Base-by-base conservation (phyloP, 352 stramenopile species). In the Phytophthora citrophthora region DNA sequence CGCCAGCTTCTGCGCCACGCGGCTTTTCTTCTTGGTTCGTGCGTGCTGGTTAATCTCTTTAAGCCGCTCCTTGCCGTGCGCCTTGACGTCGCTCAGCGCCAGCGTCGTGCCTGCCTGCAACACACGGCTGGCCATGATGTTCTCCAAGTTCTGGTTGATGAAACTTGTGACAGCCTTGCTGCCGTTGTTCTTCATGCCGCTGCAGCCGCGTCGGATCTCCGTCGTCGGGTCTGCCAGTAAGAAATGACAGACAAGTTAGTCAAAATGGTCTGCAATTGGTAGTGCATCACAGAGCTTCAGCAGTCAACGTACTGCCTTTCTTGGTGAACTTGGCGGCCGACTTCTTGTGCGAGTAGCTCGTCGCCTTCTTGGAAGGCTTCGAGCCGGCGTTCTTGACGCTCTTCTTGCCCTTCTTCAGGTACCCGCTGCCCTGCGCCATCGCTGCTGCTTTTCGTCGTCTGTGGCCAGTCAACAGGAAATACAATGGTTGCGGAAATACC, bases 121-220 rank as follows among this genome's bases (percentile, higher is more conserved):
- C 68, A 95, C 87, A 53, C 87, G 87, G 39, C 76, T 90, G 34
- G 87, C 87, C 85, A 95, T 94, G 46, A 93, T 86, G 58, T 95
- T 86, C 59, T 95, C 87, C 47, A 95, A 85, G 72, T 95, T 95
- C 70, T 86, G 80, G 73, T 95, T 92, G 64, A 95, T 95, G 48
- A 93, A 81, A 27, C 80, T 74, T 46, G 87, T 95, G 24, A 93
- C 79, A 3, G 84, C 82, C 61, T 90, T 90, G 65, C 71, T 79
- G 50, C 87, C 87, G 48, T 88, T 61, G 49, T 87, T 79, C 72
- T 95, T 95, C 73, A 93, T 91, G 34, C 72, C 74, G 51, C 74
- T 78, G 52, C 76, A 81, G 54, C 81, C 81, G 40, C 87, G 87
- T 44, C 87, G 87, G 47, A 95, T 81, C 66, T 95, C 87, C 4